Conservation (phyloP, 352 stramenopile genomes). For the Globisporangium alternatum region DNA sequence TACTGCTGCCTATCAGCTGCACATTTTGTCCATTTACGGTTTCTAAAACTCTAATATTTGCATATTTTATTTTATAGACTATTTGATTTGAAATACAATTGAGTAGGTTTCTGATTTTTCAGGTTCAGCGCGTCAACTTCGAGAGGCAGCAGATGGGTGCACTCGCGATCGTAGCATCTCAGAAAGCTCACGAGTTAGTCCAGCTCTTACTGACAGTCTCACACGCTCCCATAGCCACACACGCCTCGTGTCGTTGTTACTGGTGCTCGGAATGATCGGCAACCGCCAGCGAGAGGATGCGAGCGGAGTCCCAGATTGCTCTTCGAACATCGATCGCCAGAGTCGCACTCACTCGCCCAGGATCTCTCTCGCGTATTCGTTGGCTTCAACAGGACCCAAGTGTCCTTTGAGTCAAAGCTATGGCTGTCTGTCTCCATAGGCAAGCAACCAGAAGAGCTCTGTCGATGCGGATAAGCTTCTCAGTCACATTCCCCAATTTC, state of each 20-base stretch:
- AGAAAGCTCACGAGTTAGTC: slow-evolving; percentile 1
- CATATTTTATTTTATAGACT: not conserved
- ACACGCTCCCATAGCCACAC: not conserved
- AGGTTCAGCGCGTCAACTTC: not conserved
- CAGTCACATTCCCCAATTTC: slow-evolving; percentile 32
- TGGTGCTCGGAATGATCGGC: slow-evolving; percentile 5
- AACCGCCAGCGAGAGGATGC: not conserved
- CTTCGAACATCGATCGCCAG: slow-evolving; percentile 1
- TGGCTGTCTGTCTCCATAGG: not conserved
- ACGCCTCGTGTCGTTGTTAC: not conserved
- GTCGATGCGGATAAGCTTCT: not conserved
- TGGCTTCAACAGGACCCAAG: not conserved
- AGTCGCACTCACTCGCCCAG: slow-evolving; percentile 1
- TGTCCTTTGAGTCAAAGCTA: not conserved
- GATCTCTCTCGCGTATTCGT: too few relatives aligned
- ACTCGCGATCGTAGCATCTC: slow-evolving; percentile 7
- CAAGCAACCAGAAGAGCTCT: not conserved
- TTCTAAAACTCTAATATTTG: not conserved
- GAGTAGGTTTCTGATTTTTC: not conserved
- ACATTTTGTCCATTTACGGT: too few relatives aligned
- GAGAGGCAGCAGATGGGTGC: slow-evolving; percentile 13
- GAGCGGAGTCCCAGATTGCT: not conserved
- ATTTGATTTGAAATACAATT: not conserved
- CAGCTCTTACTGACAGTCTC: not conserved
- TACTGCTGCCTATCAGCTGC: not conserved